phyloP scores from a whole-genome alignment of 306 rosid species.

The Cicer cuneatum region DNA sequence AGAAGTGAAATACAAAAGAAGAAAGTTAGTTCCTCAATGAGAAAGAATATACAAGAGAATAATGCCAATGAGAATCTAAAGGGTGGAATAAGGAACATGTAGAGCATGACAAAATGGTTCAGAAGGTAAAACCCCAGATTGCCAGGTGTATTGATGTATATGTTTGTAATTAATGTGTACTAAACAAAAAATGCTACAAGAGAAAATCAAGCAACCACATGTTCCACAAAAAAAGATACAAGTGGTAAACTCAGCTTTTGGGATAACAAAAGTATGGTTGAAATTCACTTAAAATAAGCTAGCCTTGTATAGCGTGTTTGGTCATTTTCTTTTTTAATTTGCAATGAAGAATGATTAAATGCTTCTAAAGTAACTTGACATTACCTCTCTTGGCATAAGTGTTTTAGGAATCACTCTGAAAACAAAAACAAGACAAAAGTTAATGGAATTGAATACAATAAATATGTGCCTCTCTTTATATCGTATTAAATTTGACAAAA shows the following conservation, averaged over 20 bases:
- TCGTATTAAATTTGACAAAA: not conserved
- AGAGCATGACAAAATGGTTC: slow-evolving; percentile 54
- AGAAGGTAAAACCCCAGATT: slow-evolving; percentile 51
- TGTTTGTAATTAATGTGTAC: slow-evolving; percentile 30
- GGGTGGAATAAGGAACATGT: slow-evolving; percentile 29
- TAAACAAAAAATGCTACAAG: not conserved
- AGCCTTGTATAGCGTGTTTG: slow-evolving; percentile 25
- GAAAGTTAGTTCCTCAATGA: slow-evolving; percentile 45
- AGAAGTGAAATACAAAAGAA: slow-evolving; percentile 10
- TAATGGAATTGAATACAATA: slow-evolving; percentile 22
- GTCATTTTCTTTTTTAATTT: slow-evolving; percentile 53
- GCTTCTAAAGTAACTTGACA: slow-evolving; percentile 42
- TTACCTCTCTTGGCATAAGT: slow-evolving; percentile 98
- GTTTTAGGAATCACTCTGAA: slow-evolving; percentile 96
- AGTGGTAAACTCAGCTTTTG: slow-evolving; percentile 35
- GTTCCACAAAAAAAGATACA: slow-evolving; percentile 34
- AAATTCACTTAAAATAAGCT: slow-evolving; percentile 48
- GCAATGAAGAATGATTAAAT: slow-evolving; percentile 39
- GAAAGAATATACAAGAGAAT: slow-evolving; percentile 9
- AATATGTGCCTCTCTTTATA: too few relatives aligned
- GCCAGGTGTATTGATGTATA: slow-evolving; percentile 54
- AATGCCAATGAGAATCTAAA: slow-evolving; percentile 45
- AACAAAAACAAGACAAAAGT: slow-evolving; percentile 56
- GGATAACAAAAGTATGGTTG: slow-evolving; percentile 76
- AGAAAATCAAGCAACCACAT: slow-evolving; percentile 41